A percentile compares a stretch with the other conserved stretches of the same genome.
phyloP scores from a whole-genome alignment of 2,329 filamentous ascomycete genomes.

The Aciculosporium take region DNA sequence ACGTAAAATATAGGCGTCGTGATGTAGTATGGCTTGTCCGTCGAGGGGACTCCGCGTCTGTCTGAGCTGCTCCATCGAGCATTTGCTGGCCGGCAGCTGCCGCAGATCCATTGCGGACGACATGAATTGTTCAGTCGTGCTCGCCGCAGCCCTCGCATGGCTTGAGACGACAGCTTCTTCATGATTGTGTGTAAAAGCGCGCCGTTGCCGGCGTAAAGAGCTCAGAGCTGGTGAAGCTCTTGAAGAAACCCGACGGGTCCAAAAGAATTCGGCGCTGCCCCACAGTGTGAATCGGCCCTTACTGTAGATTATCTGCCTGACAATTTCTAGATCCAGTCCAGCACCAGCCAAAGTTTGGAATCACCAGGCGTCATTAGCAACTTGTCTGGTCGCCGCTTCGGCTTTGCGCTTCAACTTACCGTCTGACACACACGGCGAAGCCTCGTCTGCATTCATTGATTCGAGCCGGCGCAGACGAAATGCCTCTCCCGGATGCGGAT shows the following conservation, averaged over 20 bases:
- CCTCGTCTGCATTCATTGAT: not conserved
- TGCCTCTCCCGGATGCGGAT: constrained; percentile 26
- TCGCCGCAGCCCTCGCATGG: constrained; percentile 12
- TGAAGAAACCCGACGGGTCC: not conserved
- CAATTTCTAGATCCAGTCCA: too few species aligned
- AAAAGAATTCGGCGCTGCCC: not conserved
- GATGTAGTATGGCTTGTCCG: constrained; percentile 74
- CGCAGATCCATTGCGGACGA: constrained; percentile 15
- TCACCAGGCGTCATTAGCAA: too few species aligned
- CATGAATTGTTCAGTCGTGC: constrained; percentile 9
- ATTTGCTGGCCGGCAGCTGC: constrained; percentile 14
- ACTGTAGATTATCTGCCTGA: not conserved
- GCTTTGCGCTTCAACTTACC: not conserved
- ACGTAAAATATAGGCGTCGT: constrained; percentile 98
- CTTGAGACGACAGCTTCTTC: constrained; percentile 15
- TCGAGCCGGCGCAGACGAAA: constrained; percentile 7
- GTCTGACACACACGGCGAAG: not conserved
- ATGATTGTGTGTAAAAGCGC: constrained; percentile 11
- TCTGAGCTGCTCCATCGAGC: constrained; percentile 20
- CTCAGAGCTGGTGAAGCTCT: not conserved
- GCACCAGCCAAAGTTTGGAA: too few species aligned
- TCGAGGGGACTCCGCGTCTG: constrained; percentile 7
- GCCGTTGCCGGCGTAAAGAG: not conserved
- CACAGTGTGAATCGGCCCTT: not conserved
- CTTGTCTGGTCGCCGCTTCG: not conserved